Evolutionary conservation across 78 protist genomes (phyloP).

Genomic region (Planoprotostelium fungivorum): DNA sequence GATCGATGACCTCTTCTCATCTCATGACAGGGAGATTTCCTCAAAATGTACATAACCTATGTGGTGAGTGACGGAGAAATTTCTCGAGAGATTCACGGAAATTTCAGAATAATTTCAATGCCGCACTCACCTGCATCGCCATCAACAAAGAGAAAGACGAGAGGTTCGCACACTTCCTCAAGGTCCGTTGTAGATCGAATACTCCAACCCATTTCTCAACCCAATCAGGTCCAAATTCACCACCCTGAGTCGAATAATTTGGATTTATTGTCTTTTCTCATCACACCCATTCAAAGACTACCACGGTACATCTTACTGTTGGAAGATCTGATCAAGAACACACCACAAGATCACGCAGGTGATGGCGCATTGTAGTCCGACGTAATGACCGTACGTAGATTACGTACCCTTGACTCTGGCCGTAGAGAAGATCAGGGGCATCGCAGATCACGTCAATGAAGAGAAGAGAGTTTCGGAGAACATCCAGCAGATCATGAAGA

Average conservation of each 20-base stretch:
- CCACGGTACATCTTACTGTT: constrained; percentile 47
- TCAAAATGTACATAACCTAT: neutral
- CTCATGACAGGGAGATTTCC: neutral
- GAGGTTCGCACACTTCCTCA: neutral
- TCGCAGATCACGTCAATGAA: neutral
- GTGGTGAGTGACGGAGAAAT: too few species aligned
- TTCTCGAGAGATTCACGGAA: too few species aligned
- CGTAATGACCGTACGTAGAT: constrained; percentile 18
- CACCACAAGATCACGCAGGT: constrained; percentile 28
- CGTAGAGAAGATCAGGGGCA: constrained; percentile 33
- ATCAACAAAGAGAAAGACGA: neutral
- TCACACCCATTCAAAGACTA: constrained; percentile 47
- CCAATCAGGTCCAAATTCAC: neutral
- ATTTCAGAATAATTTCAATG: neutral
- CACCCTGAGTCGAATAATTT: neutral
- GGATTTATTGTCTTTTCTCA: constrained; percentile 26
- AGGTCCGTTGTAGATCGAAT: neutral
- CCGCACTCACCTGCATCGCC: neutral
- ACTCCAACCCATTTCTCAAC: neutral
- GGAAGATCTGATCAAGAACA: constrained; percentile 38
- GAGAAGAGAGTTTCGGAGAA: neutral
- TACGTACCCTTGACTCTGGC: constrained; percentile 27
- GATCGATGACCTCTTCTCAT: too few species aligned
- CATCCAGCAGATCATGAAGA: neutral
- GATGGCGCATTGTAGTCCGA: constrained; percentile 20